These are phyloP conservation scores for Aspergillus floridensis DNA, from an alignment of 2,329 filamentous ascomycete genomes.

Conservation along the genomic window DNA sequence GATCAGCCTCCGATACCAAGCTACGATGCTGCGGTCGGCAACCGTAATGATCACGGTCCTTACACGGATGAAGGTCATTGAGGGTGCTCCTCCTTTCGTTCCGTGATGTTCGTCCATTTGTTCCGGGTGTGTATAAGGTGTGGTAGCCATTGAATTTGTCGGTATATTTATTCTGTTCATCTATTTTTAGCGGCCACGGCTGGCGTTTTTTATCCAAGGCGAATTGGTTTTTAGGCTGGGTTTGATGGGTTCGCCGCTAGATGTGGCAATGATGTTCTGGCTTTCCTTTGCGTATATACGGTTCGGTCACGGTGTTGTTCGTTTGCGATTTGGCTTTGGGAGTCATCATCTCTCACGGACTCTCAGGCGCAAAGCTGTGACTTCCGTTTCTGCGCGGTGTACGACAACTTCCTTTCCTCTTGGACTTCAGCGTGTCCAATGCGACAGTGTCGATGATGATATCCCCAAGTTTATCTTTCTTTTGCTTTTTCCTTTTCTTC, in stretches of 20 bases:
- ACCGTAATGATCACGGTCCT: slow-evolving; percentile 17
- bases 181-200: slow-evolving; percentile 30
- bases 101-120: slow-evolving; percentile 1
- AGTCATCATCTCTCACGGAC: not conserved
- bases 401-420: not conserved
- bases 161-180: slow-evolving; percentile 11
- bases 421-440: not conserved
- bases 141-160: slow-evolving; percentile 8
- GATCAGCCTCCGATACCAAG: slow-evolving; percentile 72
- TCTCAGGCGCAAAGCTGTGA: not conserved
- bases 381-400: not conserved
- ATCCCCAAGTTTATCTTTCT: not conserved
- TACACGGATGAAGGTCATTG: slow-evolving; percentile 1
- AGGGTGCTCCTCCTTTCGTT: not conserved
- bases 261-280: slow-evolving; percentile 13
- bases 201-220: slow-evolving; percentile 23
- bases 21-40: slow-evolving; percentile 70
- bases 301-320: slow-evolving; percentile 10
- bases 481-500: not conserved
- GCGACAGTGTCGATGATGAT: not conserved
- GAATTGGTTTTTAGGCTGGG: slow-evolving; percentile 16
- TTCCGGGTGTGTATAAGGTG: slow-evolving; percentile 14
- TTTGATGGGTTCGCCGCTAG: slow-evolving; percentile 20
- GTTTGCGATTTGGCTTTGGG: not conserved
- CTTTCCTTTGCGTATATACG: slow-evolving; percentile 19